These are phyloP conservation scores for Ogataea nakhonphanomensis DNA, from an alignment of 805 yeast genomes.

Conservation along the genomic window DNA sequence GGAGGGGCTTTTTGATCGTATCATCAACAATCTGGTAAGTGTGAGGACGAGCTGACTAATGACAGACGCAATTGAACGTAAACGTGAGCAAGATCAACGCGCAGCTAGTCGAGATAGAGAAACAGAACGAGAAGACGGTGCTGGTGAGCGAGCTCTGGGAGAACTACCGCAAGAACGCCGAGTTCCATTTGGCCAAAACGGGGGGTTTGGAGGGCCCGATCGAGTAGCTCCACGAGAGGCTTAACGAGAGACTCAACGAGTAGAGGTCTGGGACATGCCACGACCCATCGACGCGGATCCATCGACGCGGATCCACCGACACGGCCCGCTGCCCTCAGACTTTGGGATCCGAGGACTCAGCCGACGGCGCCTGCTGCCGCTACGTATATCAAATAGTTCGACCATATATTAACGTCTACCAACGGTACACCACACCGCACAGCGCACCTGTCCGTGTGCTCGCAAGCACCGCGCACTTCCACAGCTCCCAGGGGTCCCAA, in stretches of 20 bases:
- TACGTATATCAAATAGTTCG: background rate
- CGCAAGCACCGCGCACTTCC: no score
- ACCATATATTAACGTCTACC: constrained; percentile 1
- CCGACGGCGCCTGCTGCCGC: background rate
- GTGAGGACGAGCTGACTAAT: constrained; percentile 7
- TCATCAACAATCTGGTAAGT: constrained; percentile 72
- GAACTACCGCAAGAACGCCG: constrained; percentile 65
- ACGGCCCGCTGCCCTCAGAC: no score
- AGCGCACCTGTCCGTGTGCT: background rate
- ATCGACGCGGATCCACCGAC: no score
- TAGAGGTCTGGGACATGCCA: no score
- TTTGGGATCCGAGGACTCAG: no score
- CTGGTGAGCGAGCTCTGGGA: constrained; percentile 77
- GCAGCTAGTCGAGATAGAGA: constrained; percentile 57
- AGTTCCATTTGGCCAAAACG: constrained; percentile 65
- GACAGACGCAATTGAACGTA: constrained; percentile 65
- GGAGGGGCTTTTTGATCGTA: constrained; percentile 68
- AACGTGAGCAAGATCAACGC: constrained; percentile 64
- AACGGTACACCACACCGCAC: constrained; percentile 4
- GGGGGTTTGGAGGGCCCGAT: constrained; percentile 46
- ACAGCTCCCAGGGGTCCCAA: no score
- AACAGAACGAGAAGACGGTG: constrained; percentile 65
- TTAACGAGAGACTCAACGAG: background rate
- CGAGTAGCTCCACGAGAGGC: constrained; percentile 7
- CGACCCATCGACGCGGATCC: no score